A percentile compares a stretch with the other conserved stretches of the same genome.
phyloP scores from a whole-genome alignment of 2,329 filamentous ascomycete species.

The Hypoxylon sp. region DNA sequence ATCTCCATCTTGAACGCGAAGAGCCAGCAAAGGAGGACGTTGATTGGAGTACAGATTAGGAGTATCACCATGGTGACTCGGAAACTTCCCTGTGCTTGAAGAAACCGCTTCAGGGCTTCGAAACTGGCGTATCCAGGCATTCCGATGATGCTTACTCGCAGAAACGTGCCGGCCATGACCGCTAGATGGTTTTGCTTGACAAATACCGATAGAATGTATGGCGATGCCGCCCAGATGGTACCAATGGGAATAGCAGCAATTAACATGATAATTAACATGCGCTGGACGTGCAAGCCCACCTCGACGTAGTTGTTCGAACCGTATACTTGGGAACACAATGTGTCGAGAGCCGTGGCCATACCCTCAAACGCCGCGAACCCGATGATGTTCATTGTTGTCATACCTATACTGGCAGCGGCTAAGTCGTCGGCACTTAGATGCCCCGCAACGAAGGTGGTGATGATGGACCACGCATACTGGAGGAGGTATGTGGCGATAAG shows the following conservation, averaged over 20 bases:
- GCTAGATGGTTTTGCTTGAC: constrained; percentile 58
- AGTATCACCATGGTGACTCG: constrained; percentile 57
- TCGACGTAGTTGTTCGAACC: constrained; percentile 57
- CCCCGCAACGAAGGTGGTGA: constrained; percentile 61
- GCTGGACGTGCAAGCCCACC: constrained; percentile 62
- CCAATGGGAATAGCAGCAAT: constrained; percentile 58
- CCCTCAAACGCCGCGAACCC: constrained; percentile 61
- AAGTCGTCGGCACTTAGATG: constrained; percentile 61
- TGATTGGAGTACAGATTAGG: constrained; percentile 57
- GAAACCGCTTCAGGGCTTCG: constrained; percentile 62
- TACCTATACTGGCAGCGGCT: constrained; percentile 60
- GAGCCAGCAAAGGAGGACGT: constrained; percentile 58
- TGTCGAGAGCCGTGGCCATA: constrained; percentile 60
- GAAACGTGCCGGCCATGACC: constrained; percentile 57
- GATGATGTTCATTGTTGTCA: constrained; percentile 63
- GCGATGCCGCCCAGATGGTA: constrained; percentile 58
- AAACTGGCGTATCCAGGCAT: constrained; percentile 63
- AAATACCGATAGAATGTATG: constrained; percentile 54
- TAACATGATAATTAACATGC: constrained; percentile 60
- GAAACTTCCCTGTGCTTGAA: constrained; percentile 64
- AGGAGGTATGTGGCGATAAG: constrained; percentile 61
- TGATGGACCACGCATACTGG: constrained; percentile 61
- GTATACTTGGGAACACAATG: constrained; percentile 60
- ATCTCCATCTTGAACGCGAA: constrained; percentile 55
- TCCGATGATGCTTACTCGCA: constrained; percentile 58